Evolutionary conservation across 805 yeast species (phyloP).

Genomic region (Ogataea saltuana): DNA sequence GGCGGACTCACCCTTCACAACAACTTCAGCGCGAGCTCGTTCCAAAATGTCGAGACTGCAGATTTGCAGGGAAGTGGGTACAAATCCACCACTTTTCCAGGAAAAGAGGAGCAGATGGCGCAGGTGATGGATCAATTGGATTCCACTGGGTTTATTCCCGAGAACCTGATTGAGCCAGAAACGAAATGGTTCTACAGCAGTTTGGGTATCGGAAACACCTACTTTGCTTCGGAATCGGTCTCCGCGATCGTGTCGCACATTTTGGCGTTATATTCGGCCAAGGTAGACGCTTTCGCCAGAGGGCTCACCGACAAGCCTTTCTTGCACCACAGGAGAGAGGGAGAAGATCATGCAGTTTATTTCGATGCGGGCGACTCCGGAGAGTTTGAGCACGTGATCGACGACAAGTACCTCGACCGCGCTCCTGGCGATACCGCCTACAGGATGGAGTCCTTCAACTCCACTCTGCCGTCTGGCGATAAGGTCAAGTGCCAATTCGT

Average conservation of each 20-base stretch:
- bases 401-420: conserved; percentile 74
- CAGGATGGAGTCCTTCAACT: conserved; percentile 77
- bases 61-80: conserved; percentile 54
- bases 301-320: conserved; percentile 53
- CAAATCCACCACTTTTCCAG: conserved; percentile 71
- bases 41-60: conserved; percentile 33
- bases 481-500: conserved; percentile 70
- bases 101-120: conserved; percentile 78
- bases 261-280: conserved; percentile 87
- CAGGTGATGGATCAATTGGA: conserved; percentile 80
- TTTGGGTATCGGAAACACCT: conserved; percentile 89
- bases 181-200: conserved; percentile 85
- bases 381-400: conserved; percentile 72
- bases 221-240: conserved; percentile 83
- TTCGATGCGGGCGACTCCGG: conserved; percentile 64
- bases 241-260: conserved; percentile 80
- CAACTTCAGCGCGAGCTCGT: conserved; percentile 38
- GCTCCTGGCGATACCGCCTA: conserved; percentile 43
- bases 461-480: conserved; percentile 56
- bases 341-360: conserved; percentile 85
- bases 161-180: conserved; percentile 78
- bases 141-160: conserved; percentile 86
- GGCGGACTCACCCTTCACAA: conserved; percentile 35
- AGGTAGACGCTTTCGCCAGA: conserved; percentile 80
- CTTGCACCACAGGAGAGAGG: conserved; percentile 78